Conservation (phyloP, 2,329 filamentous ascomycete species). For the Colletotrichum lupini region DNA sequence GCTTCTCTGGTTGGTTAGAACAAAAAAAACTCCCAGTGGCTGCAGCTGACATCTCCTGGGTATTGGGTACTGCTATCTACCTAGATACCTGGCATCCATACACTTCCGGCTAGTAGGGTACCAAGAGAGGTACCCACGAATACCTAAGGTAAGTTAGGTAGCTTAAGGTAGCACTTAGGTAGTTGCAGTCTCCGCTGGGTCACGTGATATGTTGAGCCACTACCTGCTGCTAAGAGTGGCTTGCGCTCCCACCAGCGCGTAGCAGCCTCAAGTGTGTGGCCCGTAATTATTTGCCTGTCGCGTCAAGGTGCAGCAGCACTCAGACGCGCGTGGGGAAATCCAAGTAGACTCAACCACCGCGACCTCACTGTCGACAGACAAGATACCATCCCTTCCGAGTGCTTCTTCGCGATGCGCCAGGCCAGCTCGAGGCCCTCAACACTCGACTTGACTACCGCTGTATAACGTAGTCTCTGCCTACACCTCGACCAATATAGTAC, state of each 20-base stretch:
- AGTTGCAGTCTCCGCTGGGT: background rate
- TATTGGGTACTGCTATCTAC: background rate
- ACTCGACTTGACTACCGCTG: background rate
- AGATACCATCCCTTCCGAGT: slow-evolving; percentile 13
- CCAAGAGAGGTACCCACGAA: no score
- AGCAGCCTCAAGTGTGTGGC: slow-evolving; percentile 6
- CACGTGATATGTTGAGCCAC: background rate
- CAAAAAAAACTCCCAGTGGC: background rate
- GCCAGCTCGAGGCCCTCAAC: slow-evolving; percentile 7
- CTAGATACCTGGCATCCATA: background rate
- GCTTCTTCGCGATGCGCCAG: slow-evolving; percentile 26
- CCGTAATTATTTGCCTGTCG: slow-evolving; percentile 15
- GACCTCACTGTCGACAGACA: slow-evolving; percentile 17
- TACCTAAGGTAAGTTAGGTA: no score
- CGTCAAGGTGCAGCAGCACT: slow-evolving; percentile 21
- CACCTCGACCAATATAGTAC: background rate
- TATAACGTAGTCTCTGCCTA: background rate
- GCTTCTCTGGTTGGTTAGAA: slow-evolving; percentile 24
- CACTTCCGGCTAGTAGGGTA: no score
- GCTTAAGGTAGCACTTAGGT: no score
- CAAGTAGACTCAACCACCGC: background rate
- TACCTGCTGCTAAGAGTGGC: background rate
- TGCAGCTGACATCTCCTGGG: background rate
- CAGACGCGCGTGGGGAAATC: slow-evolving; percentile 31
- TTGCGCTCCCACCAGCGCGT: background rate